Conservation (phyloP, 352 stramenopile genomes). For the Elongisporangium senticosum region DNA sequence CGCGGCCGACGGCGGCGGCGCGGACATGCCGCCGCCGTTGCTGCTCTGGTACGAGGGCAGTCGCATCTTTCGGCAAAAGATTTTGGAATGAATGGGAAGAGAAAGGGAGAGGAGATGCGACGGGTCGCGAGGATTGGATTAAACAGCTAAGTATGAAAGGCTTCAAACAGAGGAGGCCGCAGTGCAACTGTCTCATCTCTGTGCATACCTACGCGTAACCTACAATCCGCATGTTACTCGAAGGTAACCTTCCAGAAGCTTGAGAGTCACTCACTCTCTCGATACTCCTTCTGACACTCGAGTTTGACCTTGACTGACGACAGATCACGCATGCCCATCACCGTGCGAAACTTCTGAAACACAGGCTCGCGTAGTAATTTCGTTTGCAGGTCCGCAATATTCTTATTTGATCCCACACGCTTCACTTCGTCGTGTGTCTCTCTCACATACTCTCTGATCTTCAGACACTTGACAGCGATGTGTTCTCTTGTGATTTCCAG, state of each 20-base stretch:
- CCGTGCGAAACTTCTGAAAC: not conserved
- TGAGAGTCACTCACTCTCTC: not conserved
- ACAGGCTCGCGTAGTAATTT: not conserved
- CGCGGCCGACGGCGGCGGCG: slow-evolving; percentile 17
- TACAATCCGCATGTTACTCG: no score
- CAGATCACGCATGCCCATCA: not conserved
- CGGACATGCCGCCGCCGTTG: slow-evolving; percentile 1
- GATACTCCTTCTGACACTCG: not conserved
- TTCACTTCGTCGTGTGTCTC: not conserved
- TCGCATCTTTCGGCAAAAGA: not conserved
- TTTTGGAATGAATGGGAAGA: no score
- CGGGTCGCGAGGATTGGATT: not conserved
- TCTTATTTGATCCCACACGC: not conserved
- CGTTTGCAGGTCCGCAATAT: not conserved
- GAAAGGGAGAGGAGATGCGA: not conserved
- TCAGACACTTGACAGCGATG: slow-evolving; percentile 10
- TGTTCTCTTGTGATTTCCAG: slow-evolving; percentile 11
- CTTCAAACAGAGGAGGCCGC: not conserved
- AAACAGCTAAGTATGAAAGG: slow-evolving; percentile 7
- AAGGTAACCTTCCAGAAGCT: not conserved
- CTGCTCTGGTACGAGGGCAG: not conserved
- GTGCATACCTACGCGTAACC: no score
- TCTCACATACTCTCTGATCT: slow-evolving; percentile 12
- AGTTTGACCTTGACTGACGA: not conserved
- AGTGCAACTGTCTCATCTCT: no score